Conservation (phyloP, 2,329 filamentous ascomycete species). For the Aureobasidium vineae region DNA sequence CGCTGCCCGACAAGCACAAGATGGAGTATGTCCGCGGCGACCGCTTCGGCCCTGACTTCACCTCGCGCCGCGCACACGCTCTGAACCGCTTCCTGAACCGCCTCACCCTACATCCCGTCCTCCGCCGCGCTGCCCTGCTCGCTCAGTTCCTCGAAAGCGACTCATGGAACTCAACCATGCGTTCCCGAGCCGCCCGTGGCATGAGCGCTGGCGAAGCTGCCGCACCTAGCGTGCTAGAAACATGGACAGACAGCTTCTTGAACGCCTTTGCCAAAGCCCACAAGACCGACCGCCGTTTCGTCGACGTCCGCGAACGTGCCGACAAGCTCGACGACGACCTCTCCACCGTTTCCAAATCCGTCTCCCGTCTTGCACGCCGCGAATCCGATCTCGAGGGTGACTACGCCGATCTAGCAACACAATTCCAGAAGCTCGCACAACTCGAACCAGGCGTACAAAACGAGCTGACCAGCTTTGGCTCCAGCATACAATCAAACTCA, state of each 20-base stretch:
- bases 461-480: slow-evolving; percentile 80
- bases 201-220: slow-evolving; percentile 46
- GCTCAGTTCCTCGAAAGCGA: slow-evolving; percentile 87
- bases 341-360: slow-evolving; percentile 90
- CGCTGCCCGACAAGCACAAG: slow-evolving; percentile 96
- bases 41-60: slow-evolving; percentile 92
- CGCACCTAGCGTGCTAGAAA: slow-evolving; percentile 76
- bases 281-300: slow-evolving; percentile 90
- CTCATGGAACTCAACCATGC: slow-evolving; percentile 98
- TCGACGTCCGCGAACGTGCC: slow-evolving; percentile 87
- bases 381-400: slow-evolving; percentile 86
- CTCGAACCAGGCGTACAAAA: slow-evolving; percentile 85
- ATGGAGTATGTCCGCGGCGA: slow-evolving; percentile 98
- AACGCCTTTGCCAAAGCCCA: slow-evolving; percentile 97
- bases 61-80: slow-evolving; percentile 79
- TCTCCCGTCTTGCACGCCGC: slow-evolving; percentile 81
- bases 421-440: slow-evolving; percentile 89
- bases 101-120: slow-evolving; percentile 80
- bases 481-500: slow-evolving; percentile 79
- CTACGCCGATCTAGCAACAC: slow-evolving; percentile 83
- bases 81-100: slow-evolving; percentile 88
- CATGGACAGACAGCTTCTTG: slow-evolving; percentile 92
- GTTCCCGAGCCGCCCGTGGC: slow-evolving; percentile 66
- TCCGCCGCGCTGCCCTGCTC: slow-evolving; percentile 78
- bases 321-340: slow-evolving; percentile 95